Evolutionary conservation across 2,329 filamentous ascomycete genomes (phyloP).

Genomic region (Myriosclerotinia scirpicola): DNA sequence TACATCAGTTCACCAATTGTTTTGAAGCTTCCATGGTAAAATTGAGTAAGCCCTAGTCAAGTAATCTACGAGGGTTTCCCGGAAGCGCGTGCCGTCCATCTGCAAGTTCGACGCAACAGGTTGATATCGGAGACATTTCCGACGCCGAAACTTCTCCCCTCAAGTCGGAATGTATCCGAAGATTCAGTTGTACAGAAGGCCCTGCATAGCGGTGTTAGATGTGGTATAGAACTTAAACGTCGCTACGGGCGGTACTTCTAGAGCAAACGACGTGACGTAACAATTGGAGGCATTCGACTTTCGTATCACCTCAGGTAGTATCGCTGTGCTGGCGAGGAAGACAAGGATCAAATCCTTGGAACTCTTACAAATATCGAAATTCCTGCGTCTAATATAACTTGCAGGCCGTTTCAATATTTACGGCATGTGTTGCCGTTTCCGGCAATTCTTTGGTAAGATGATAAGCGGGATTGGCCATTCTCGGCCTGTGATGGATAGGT

Average conservation of each 20-base stretch:
- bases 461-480: neutral
- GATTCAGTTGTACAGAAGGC: neutral
- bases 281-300: neutral
- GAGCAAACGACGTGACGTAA: neutral
- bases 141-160: neutral
- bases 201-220: neutral
- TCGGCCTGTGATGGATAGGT: neutral
- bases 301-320: neutral
- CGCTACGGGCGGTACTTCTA: neutral
- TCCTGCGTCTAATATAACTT: neutral
- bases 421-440: neutral
- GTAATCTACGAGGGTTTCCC: neutral
- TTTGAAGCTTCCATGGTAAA: neutral
- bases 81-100: slow-evolving; percentile 10
- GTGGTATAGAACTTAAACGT: neutral
- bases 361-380: neutral
- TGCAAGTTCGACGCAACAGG: slow-evolving; percentile 8
- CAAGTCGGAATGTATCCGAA: neutral
- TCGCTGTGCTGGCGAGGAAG: neutral
- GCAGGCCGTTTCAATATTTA: neutral
- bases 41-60: neutral
- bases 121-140: slow-evolving; percentile 8
- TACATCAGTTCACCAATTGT: neutral
- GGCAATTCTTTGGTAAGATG: slow-evolving; percentile 1
- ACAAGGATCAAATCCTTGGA: neutral